Base-by-base conservation (phyloP, 306 rosid genomes). In the Vicia villosa region DNA sequence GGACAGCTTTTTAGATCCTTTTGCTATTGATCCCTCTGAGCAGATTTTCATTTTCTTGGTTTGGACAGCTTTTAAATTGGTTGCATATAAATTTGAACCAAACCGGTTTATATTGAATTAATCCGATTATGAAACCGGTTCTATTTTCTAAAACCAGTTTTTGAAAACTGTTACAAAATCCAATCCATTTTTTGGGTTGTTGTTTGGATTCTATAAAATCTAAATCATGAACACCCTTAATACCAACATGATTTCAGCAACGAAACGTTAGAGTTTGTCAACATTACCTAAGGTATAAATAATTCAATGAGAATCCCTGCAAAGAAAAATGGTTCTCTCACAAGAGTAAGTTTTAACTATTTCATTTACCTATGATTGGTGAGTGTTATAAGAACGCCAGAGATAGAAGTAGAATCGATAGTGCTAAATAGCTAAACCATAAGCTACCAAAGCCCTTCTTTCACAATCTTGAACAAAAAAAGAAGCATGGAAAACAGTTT, bases 361-460 rank as follows among this genome's bases (percentile, higher is more conserved):
- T 73, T 60, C 47, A 40, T 24, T 42, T 78, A 63, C 28, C 47
- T 21, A 54, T 16, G 34, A 61, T 30, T 56, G 28, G 47, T 9
- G 30, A 5, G 28, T 46, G 59, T 58, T 22, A 40, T 19, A 65
- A 3, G 63, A 56, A 16, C 17, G 6, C 50, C 46, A 10, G 60
- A 46, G 28, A 65, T 40, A 47, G 47, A 70, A 17, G 49, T 24
- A 70, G 43, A 37, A 69, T 46, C 69, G 37, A 14, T 46, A 57
- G 60, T 17, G 41, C 43, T 61, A 20, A 15, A 28, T 66, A 32
- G 30, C 32, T 50, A 21, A 22, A 19, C 74, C 34, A 72, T 20
- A 78, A 78, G 55, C 38, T 37, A 40, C 67, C 3, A 68, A n/a
- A 65, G 38, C 52, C 56, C 32, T 62, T 62, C 63, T 22, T 50